Base-by-base conservation (phyloP, 805 yeast genomes). In the Teunomyces kruisii region DNA sequence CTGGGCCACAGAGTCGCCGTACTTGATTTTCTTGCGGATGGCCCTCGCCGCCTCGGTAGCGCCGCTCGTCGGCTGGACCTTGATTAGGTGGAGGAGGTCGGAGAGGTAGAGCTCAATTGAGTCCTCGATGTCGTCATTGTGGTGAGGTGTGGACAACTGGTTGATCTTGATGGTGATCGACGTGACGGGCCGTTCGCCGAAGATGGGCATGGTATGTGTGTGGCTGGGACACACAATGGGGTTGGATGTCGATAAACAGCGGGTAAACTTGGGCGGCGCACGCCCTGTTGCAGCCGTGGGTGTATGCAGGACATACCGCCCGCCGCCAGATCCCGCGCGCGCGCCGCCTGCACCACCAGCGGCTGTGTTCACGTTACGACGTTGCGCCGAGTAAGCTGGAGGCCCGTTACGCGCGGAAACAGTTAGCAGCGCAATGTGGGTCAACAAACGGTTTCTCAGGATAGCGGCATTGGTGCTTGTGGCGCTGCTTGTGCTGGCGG, bases 41-140 rank as follows among this genome's bases (percentile, higher is more conserved):
- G 96, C 95, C 35, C 98, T 74, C 0, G 97, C 97, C 1, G 95
- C 92, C 62, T 94, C 99, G 28, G 73, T 64, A 0, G 75, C 64
- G 1, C 77, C 76, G 16, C 58, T 39, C 12, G 47, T 31, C 5
- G 62, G 61, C 51, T 70, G 77, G 27, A 68, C 55, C 43, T 63
- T 58, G 47, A 72, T 70, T 48, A 82, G 73, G 39, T 83, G 82
- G 29, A 85, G 53, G 39, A 86, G 69, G 49, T 80, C 86, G 12
- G 80, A 71, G 35, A 86, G 61, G 44, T 80, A 81, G 54, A 68
- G 58, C 47, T 71, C 77, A 16, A 70, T 54, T 4, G 68, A 48
- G 43, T 59, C 59, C 15, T 29, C 32, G 41, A 71, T 73, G 35
- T 71, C 76, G 19, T 67, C 67, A 9, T 37, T 28, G 3, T 74